Evolutionary conservation across 768 basidiomycete genomes (phyloP), one percentile per base, ranked within the genome.

Genomic region (Serendipita indica): DNA sequence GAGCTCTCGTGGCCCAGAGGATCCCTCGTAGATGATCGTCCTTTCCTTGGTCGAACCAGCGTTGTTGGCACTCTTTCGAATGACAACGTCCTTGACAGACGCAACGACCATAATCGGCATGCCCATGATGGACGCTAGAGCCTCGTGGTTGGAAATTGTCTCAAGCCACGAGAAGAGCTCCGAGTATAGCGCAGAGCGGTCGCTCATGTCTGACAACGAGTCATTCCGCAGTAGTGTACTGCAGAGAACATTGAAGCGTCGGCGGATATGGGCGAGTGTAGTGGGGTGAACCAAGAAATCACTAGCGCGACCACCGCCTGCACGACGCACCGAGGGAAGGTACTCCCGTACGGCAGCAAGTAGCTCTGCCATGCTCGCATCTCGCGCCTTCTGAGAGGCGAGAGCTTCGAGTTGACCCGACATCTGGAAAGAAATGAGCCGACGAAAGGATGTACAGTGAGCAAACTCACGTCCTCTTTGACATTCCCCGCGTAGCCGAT

Each of bases 211-310:
- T 41, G 89, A 79, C 46, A 97, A 72, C 14, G 93, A 94, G 69
- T 96, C 92, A 65, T 94, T 94, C 62, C 89, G 78, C 37, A 96
- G 75, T 39, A 96, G 79, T 33, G 84, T 80, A 62, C 86, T 90
- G 64, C 86, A 83, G 59, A 96, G 79, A 66, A 82, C 82, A 67
- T 91, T 93, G 73, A 96, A 96, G 33, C 92, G 79, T 63, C 93
- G 74, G 39, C 93, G 81, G 58, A 97, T 82, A 70, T 93, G 93
- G 7, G 91, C 89, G 34, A 97, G 74, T 2, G 91, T 81, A 2
- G 90, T 93, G 1, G 92, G 92, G 65, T 91, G 88, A n/a, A 86
- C 83, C 65, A 91, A 77, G 65, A 88, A 93, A 72, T 97, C 93
- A 63, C 89, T 90, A 1, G 89, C 79, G 62, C 79, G 79, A 35